Evolutionary conservation across 2,329 filamentous ascomycete genomes (phyloP).

Genomic region (Phialophora expanda): DNA sequence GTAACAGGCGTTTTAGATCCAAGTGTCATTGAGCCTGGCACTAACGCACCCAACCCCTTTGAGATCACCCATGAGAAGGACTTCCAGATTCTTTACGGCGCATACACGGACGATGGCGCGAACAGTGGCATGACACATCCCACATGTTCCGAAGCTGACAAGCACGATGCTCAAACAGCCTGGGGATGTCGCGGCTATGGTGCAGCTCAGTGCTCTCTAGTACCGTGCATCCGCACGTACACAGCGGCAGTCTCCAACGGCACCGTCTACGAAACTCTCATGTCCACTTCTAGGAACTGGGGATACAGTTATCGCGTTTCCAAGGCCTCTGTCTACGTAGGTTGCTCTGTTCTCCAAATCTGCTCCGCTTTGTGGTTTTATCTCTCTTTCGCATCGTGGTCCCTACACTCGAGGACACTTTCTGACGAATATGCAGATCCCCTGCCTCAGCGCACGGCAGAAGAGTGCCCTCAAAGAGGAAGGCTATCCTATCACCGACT

Average conservation of each 20-base stretch:
- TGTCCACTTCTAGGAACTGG: constrained; percentile 3
- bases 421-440: constrained; percentile 8
- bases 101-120: background rate
- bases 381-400: background rate
- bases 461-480: background rate
- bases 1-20: constrained; percentile 2
- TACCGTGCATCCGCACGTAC: constrained; percentile 8
- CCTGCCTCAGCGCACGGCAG: background rate
- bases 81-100: constrained; percentile 2
- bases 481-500: constrained; percentile 1
- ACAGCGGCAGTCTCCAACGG: constrained; percentile 7
- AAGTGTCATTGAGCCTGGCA: background rate
- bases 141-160: constrained; percentile 3
- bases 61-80: constrained; percentile 8
- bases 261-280: constrained; percentile 3
- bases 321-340: constrained; percentile 4
- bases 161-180: background rate
- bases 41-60: background rate
- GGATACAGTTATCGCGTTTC: constrained; percentile 10
- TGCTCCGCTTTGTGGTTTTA: too few relatives aligned
- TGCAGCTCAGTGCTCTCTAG: constrained; percentile 5
- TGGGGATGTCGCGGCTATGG: background rate
- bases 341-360: background rate
- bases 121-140: background rate
- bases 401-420: background rate